Evolutionary conservation across 2,329 filamentous ascomycete species (phyloP).

Genomic region (Ramularia endophylla): DNA sequence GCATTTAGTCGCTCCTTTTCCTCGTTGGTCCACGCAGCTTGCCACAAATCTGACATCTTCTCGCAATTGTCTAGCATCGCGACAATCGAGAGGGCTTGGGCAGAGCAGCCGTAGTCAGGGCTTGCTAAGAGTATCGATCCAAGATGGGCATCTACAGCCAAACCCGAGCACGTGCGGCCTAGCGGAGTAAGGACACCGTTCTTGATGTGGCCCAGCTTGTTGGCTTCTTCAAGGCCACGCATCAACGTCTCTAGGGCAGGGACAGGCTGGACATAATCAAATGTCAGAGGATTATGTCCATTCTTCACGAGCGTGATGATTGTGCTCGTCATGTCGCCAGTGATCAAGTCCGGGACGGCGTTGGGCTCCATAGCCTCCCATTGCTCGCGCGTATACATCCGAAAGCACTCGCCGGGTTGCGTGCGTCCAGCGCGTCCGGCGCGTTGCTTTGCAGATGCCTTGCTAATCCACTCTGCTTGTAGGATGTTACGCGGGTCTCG

Average conservation of each 20-base stretch:
- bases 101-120: constrained; percentile 81
- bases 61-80: constrained; percentile 85
- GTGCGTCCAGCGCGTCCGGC: constrained; percentile 90
- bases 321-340: constrained; percentile 84
- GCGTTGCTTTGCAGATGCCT: constrained; percentile 92
- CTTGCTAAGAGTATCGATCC: constrained; percentile 86
- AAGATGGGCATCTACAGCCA: constrained; percentile 86
- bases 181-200: constrained; percentile 87
- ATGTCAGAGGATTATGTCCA: constrained; percentile 96
- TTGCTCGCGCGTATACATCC: constrained; percentile 96
- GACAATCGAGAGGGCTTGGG: constrained; percentile 88
- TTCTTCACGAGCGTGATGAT: constrained; percentile 99
- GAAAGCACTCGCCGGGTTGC: constrained; percentile 92
- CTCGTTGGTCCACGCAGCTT: constrained; percentile 82
- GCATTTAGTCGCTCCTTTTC: constrained; percentile 89
- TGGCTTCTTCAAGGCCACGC: constrained; percentile 89
- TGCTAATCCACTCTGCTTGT: constrained; percentile 91
- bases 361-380: constrained; percentile 93
- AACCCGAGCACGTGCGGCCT: constrained; percentile 84
- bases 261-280: constrained; percentile 98
- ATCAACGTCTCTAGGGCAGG: constrained; percentile 98
- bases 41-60: too few relatives aligned
- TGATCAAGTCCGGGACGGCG: constrained; percentile 98
- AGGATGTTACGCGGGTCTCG: constrained; percentile 97
- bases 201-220: constrained; percentile 83